Evolutionary conservation across 73 alveolate species (phyloP), one percentile per base, ranked within the genome.

Genomic region (Loxodes magnus): DNA sequence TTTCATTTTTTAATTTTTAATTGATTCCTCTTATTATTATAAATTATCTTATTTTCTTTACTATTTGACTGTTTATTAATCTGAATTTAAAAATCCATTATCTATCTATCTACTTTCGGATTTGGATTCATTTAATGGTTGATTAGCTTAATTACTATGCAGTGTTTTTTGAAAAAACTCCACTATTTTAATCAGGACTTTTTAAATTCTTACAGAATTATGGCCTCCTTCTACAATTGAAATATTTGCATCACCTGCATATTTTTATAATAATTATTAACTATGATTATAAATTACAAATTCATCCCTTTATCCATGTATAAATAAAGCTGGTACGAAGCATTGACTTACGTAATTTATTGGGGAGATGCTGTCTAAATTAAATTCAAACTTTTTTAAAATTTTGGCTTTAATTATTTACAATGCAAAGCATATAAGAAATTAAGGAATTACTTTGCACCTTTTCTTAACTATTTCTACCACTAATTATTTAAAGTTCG

Each of bases 241-340:
- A 22, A 51, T 15, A 10, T 15, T 53, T 44, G 79, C 80, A 28
- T 78, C 96, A 12, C 97, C 96, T 17, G 87, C 89, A 64, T 85
- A 92, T 37, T 66, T 79, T 52, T 80, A n/a, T n/a, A n/a, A 67
- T 22, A 84, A 31, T 20, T 55, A 82, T 36, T 86, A 60, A 21
- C 98, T 57, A 58, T 94, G 99, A 55, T 86, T 83, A 0, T 96
- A 95, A 14, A 56, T 59, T 16, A 94, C 89, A 68, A 94, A 92
- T 34, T 80, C 89, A 78, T 94, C 99, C 35, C 71, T 75, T 29
- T 72, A 56, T 4, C 88, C 96, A 26, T 82, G 94, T 22, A 85
- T 35, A 56, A 89, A 89, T 17, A 82, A 64, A 5, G 88, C 97
- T 0, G 97, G 97, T 19, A 82, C 82, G 37, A 50, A 52, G 51